Evolutionary conservation across 768 basidiomycete species (phyloP).

Genomic region (Hortiboletus flavorubellus): DNA sequence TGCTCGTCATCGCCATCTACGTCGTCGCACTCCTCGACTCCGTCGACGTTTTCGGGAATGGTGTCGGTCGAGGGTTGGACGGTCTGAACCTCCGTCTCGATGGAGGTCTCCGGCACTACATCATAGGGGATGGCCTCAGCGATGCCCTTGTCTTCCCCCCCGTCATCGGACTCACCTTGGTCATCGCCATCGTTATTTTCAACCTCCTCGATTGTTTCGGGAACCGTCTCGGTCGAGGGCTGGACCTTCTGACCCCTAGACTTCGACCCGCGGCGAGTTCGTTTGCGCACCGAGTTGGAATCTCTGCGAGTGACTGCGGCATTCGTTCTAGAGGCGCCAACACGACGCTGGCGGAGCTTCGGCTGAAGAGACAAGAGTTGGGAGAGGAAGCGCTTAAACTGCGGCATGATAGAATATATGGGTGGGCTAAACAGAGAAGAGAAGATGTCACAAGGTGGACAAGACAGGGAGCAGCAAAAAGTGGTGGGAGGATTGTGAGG

Average conservation of each 20-base stretch:
- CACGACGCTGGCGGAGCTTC: neutral
- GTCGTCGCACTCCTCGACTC: neutral
- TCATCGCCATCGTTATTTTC: neutral
- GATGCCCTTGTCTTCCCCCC: no score
- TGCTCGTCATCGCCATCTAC: neutral
- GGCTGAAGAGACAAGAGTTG: neutral
- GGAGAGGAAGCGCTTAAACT: neutral
- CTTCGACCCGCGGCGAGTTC: neutral
- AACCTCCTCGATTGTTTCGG: neutral
- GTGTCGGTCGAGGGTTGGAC: neutral
- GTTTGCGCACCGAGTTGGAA: neutral
- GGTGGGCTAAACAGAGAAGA: neutral
- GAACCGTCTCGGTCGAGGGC: neutral
- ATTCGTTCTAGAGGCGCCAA: neutral
- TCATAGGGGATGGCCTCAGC: neutral
- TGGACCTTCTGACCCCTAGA: neutral
- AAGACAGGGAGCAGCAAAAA: neutral
- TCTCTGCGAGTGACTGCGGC: neutral
- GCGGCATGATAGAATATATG: neutral
- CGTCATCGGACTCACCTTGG: neutral
- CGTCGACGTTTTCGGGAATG: neutral
- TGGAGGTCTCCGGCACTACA: neutral
- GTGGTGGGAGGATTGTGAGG: neutral
- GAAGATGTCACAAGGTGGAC: neutral
- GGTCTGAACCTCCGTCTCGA: neutral